Evolutionary conservation across 768 basidiomycete genomes (phyloP).

Genomic region (Polyporus arcularius): DNA sequence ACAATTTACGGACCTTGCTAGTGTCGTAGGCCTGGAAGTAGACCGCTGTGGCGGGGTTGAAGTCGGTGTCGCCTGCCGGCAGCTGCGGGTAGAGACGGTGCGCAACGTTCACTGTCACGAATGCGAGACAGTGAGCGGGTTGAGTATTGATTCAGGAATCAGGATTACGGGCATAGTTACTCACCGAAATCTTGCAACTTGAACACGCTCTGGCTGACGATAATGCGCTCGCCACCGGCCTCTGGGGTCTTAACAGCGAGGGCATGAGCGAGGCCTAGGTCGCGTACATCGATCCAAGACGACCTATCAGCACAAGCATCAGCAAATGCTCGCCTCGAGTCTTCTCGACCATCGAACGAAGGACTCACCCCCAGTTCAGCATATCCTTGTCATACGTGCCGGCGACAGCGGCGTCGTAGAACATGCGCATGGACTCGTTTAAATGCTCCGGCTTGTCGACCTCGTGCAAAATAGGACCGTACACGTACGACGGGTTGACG

Average conservation of each 20-base stretch:
- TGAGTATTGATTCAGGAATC: neutral
- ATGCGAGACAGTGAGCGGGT: neutral
- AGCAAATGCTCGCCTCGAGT: too few species aligned
- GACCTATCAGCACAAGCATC: too few species aligned
- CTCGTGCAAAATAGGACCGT: constrained; percentile 32
- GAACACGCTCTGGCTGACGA: constrained; percentile 39
- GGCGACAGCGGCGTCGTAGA: constrained; percentile 20
- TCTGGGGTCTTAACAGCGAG: constrained; percentile 49
- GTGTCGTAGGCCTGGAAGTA: neutral
- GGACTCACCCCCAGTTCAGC: constrained; percentile 11
- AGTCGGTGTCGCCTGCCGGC: too few species aligned
- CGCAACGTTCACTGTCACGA: too few species aligned
- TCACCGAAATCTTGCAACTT: constrained; percentile 19
- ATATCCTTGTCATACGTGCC: constrained; percentile 15
- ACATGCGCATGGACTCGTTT: constrained; percentile 34
- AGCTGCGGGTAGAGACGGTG: too few species aligned
- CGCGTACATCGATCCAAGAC: constrained; percentile 47
- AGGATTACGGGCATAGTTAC: neutral
- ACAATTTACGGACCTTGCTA: constrained; percentile 7
- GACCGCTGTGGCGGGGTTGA: neutral
- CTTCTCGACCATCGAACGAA: neutral
- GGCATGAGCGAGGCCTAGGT: constrained; percentile 54
- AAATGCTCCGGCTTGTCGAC: constrained; percentile 33
- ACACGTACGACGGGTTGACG: constrained; percentile 52
- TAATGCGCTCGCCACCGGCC: constrained; percentile 59